Conservation (phyloP, 2,329 filamentous ascomycete genomes). For the Ceratocystis harringtonii region DNA sequence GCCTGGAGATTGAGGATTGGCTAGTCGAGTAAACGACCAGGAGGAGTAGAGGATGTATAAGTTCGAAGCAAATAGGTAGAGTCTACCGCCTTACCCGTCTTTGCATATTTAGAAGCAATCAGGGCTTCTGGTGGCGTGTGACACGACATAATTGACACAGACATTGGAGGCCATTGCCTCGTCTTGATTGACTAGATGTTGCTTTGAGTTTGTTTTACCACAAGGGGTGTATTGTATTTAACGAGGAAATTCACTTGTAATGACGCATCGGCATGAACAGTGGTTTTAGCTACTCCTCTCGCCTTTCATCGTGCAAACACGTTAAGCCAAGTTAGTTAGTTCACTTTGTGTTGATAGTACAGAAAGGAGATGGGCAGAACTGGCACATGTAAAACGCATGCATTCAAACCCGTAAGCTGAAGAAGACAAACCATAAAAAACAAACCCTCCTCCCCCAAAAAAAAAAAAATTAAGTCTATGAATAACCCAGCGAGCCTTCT, state of each 20-base stretch:
- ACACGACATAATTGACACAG: not conserved
- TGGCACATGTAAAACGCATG: not conserved
- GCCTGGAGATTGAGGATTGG: conserved; percentile 68
- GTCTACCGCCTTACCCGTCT: not conserved
- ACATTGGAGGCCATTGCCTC: not conserved
- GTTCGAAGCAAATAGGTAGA: not conserved
- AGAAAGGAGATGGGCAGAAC: not conserved
- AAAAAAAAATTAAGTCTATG: conserved; percentile 3
- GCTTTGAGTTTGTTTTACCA: not conserved
- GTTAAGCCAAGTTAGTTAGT: not conserved
- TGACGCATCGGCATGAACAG: not conserved
- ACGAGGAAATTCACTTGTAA: not conserved
- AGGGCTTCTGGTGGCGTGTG: conserved; percentile 6
- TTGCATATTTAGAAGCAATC: conserved; percentile 8
- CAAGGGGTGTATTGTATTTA: not conserved
- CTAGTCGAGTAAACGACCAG: conserved; percentile 40
- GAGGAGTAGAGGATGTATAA: not conserved
- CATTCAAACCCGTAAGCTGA: not conserved
- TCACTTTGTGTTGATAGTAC: not conserved
- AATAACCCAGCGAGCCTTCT: not conserved
- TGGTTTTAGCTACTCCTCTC: not conserved
- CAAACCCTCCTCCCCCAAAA: not conserved
- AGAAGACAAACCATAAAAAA: conserved; percentile 1
- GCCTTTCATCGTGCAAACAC: too few relatives aligned
- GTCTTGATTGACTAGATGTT: not conserved